Evolutionary conservation across 2,329 filamentous ascomycete genomes (phyloP).

Genomic region (Chalaropsis ovoidea): DNA sequence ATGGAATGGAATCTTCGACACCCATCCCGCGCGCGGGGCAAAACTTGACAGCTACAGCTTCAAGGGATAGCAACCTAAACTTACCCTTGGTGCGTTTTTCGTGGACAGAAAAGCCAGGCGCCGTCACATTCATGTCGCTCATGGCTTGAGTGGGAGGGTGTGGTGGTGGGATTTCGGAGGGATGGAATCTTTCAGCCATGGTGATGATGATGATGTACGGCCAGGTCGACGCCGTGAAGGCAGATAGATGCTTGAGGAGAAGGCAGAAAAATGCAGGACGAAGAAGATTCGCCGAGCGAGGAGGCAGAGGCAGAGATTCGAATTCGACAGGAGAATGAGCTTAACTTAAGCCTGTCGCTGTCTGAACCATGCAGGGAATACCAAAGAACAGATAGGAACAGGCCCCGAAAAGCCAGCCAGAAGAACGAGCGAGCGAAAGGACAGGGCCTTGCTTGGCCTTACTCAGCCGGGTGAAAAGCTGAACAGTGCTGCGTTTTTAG

Average conservation of each 20-base stretch:
- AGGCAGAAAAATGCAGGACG: background rate
- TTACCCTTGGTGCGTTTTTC: constrained; percentile 24
- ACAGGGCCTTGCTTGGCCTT: background rate
- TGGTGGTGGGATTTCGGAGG: background rate
- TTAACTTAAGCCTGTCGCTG: constrained; percentile 3
- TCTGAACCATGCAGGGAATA: background rate
- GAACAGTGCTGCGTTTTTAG: constrained; percentile 9
- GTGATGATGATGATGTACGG: background rate
- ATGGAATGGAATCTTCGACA: background rate
- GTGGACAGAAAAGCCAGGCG: constrained; percentile 14
- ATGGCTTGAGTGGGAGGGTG: background rate
- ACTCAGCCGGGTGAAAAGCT: background rate
- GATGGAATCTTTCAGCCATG: constrained; percentile 20
- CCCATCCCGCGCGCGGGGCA: background rate
- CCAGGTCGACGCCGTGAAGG: background rate
- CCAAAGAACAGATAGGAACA: background rate
- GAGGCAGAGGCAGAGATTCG: background rate
- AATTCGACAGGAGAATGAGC: constrained; percentile 1
- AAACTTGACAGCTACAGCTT: background rate
- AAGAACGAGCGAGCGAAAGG: background rate
- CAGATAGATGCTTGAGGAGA: background rate
- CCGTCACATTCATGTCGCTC: constrained; percentile 2
- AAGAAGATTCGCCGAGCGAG: background rate
- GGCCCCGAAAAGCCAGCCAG: background rate
- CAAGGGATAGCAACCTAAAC: background rate